These are phyloP conservation scores for Drechslerella coelobrocha DNA, from an alignment of 2,329 filamentous ascomycete species.

Conservation along the genomic window DNA sequence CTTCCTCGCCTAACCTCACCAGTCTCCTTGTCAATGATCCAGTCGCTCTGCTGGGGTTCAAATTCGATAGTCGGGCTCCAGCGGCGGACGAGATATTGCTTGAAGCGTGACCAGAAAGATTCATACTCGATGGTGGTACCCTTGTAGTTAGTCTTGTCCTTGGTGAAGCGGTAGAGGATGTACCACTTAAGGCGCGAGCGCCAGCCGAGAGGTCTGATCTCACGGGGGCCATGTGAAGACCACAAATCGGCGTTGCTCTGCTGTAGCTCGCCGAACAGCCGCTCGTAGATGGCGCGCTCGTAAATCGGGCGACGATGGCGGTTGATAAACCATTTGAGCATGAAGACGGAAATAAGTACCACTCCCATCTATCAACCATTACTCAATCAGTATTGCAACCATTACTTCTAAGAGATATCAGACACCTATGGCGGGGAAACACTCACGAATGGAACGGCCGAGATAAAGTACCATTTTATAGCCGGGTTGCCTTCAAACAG, in stretches of 20 bases:
- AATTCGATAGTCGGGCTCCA: conserved; percentile 51
- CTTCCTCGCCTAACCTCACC: conserved; percentile 30
- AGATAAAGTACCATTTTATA: conserved; percentile 64
- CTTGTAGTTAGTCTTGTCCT: conserved; percentile 37
- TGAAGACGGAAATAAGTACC: conserved; percentile 61
- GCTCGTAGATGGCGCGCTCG: conserved; percentile 62
- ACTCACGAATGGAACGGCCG: conserved; percentile 59
- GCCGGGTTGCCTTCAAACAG: conserved; percentile 59
- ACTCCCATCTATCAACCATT: conserved; percentile 56
- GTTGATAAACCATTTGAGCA: conserved; percentile 53
- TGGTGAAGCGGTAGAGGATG: conserved; percentile 61
- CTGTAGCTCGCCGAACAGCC: conserved; percentile 62
- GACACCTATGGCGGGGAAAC: neutral
- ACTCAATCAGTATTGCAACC: neutral
- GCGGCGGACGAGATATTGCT: conserved; percentile 49
- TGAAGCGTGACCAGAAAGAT: conserved; percentile 54
- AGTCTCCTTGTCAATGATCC: conserved; percentile 37
- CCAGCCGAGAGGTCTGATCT: conserved; percentile 59
- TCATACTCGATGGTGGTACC: conserved; percentile 58
- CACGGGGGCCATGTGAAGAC: conserved; percentile 61
- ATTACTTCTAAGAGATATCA: too few species aligned
- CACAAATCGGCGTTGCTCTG: conserved; percentile 61
- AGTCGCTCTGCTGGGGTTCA: conserved; percentile 25
- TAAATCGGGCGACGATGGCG: conserved; percentile 53
- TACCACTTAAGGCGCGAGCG: conserved; percentile 61